Percentiles rank a stretch among this genome's conserved stretches.
Conservation (phyloP, 2,329 filamentous ascomycete species). For the Dothistroma pini region DNA sequence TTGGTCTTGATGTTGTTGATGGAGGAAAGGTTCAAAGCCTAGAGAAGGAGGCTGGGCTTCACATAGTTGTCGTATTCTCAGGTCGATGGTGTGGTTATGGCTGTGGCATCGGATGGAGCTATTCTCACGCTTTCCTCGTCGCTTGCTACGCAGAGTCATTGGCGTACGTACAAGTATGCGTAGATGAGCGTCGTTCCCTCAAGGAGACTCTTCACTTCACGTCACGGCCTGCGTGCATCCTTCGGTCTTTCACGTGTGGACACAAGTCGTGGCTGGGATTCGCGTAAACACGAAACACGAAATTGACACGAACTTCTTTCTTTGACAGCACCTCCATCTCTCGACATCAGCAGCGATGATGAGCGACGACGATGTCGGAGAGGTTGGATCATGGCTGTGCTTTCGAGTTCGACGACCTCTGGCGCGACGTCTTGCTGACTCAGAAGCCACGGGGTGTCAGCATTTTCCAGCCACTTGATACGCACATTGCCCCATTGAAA, state of each 20-base stretch:
- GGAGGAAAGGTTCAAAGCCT: too few species aligned
- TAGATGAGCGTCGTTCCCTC: too few species aligned
- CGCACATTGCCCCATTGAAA: constrained; percentile 1
- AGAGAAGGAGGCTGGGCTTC: background rate
- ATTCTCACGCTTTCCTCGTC: too few species aligned
- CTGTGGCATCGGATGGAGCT: too few species aligned
- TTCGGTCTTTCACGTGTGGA: too few species aligned
- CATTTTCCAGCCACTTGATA: constrained; percentile 16
- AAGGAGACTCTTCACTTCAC: too few species aligned
- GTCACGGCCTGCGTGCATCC: too few species aligned
- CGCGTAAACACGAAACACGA: background rate
- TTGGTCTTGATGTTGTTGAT: background rate
- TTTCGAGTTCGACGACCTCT: constrained; percentile 25
- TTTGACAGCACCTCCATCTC: background rate
- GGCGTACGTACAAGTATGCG: too few species aligned
- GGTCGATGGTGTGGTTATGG: background rate
- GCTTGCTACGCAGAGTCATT: too few species aligned
- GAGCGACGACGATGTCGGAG: constrained; percentile 11
- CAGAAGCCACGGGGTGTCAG: constrained; percentile 10
- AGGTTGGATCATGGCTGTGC: constrained; percentile 17
- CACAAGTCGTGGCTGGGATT: too few species aligned
- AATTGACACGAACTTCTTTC: background rate
- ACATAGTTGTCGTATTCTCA: background rate
- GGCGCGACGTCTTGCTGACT: constrained; percentile 18
- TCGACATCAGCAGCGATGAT: background rate